phyloP scores from a whole-genome alignment of 192 early-diverging fungal species.

The Linnemannia schmuckeri region DNA sequence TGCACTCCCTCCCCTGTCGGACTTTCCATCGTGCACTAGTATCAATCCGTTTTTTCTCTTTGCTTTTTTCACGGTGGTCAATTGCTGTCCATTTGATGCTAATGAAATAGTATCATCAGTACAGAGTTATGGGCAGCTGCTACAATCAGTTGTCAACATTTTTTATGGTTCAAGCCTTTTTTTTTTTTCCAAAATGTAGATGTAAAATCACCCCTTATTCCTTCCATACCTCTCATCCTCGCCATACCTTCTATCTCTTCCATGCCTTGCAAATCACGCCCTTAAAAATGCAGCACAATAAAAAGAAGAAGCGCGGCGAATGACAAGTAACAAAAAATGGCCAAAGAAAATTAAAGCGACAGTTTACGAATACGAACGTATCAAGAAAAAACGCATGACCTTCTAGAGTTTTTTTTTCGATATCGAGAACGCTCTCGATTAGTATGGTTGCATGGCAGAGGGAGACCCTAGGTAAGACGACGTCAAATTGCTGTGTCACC shows the following conservation, averaged over 20 bases:
- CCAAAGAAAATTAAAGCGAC: background rate
- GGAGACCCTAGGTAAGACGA: too few relatives aligned
- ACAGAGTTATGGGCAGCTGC: too few relatives aligned
- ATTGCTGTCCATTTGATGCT: too few relatives aligned
- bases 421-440: background rate
- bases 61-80: too few relatives aligned
- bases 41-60: background rate
- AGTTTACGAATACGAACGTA: background rate
- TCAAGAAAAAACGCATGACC: background rate
- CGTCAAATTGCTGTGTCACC: slow-evolving; percentile 1
- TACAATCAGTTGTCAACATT: too few relatives aligned
- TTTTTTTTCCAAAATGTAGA: background rate
- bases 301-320: background rate
- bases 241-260: background rate
- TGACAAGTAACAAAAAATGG: background rate
- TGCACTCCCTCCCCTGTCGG: background rate
- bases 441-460: background rate
- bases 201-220: background rate
- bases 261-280: background rate
- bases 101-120: too few relatives aligned
- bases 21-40: background rate
- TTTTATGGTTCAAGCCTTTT: background rate
- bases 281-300: background rate
- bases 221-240: background rate
- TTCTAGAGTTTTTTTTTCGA: background rate